Evolutionary conservation across 768 basidiomycete genomes (phyloP).

Genomic region (Dioszegia aurantiaca): DNA sequence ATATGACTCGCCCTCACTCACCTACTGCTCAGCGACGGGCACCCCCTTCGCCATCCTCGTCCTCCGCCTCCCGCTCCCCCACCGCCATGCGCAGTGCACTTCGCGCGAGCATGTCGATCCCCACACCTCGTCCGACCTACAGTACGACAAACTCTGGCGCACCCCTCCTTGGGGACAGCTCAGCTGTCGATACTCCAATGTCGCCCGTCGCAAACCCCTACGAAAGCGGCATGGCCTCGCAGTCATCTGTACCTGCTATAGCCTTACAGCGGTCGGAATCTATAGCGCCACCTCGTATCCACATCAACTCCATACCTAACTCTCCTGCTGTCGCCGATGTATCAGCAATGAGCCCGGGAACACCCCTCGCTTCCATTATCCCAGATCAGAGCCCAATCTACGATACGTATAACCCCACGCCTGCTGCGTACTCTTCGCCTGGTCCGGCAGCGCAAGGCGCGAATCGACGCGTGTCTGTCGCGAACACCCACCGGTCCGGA

Average conservation of each 20-base stretch:
- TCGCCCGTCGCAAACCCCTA: not conserved
- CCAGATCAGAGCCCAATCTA: not conserved
- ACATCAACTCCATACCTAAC: slow-evolving; percentile 11
- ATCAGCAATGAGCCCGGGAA: not conserved
- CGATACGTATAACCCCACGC: not conserved
- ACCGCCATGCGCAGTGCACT: too few relatives aligned
- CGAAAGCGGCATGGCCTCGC: not conserved
- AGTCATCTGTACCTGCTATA: not conserved
- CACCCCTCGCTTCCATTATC: not conserved
- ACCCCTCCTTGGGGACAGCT: not conserved
- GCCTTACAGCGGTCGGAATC: not conserved
- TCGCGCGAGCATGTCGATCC: not conserved
- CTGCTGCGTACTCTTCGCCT: not conserved
- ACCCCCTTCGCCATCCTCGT: too few relatives aligned
- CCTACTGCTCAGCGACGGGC: too few relatives aligned
- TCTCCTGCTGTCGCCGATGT: not conserved
- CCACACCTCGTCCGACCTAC: not conserved
- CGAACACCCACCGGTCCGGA: slow-evolving; percentile 1
- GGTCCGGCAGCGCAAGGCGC: not conserved
- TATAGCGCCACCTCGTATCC: slow-evolving; percentile 6
- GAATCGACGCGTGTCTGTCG: not conserved
- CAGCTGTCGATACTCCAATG: slow-evolving; percentile 7
- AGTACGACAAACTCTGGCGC: not conserved
- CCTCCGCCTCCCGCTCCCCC: too few relatives aligned
- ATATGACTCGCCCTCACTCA: too few relatives aligned